These are phyloP conservation scores for Shiraia sp. DNA, from an alignment of 2,329 filamentous ascomycete species.

Conservation along the genomic window DNA sequence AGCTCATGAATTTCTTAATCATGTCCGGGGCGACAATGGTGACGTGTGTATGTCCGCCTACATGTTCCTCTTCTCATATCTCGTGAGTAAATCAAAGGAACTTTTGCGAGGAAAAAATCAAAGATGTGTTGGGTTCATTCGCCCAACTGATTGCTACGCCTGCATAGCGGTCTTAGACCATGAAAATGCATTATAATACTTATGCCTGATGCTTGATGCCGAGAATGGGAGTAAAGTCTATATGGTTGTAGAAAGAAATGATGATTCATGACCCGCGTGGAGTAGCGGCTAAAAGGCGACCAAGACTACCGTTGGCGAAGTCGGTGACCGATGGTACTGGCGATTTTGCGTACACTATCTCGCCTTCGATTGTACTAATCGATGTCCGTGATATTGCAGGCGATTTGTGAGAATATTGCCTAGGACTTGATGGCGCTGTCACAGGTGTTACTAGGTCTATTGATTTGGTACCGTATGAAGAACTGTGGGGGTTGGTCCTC, in stretches of 20 bases:
- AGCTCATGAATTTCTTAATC: too few species aligned
- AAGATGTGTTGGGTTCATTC: too few species aligned
- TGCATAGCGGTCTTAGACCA: too few species aligned
- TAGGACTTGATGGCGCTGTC: constrained; percentile 40
- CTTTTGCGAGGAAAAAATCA: too few species aligned
- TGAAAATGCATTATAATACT: too few species aligned
- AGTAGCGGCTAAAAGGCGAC: constrained; percentile 38
- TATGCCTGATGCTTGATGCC: not conserved
- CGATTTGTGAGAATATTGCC: constrained; percentile 40
- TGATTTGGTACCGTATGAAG: constrained; percentile 46
- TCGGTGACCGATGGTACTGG: constrained; percentile 38
- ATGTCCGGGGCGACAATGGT: too few species aligned
- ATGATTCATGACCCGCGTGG: constrained; percentile 8
- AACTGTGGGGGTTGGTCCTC: constrained; percentile 44
- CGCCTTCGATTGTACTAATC: constrained; percentile 41
- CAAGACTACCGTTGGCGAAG: constrained; percentile 42
- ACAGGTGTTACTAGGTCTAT: constrained; percentile 52
- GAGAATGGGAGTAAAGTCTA: not conserved
- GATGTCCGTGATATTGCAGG: constrained; percentile 38
- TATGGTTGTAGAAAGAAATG: not conserved
- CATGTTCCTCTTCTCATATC: too few species aligned
- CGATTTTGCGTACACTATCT: constrained; percentile 43
- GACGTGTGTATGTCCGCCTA: too few species aligned
- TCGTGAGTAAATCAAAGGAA: too few species aligned
- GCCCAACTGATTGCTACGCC: too few species aligned